Evolutionary conservation across 441 rosid species (phyloP).

Genomic region (Bocquillonia castaneifolia): DNA sequence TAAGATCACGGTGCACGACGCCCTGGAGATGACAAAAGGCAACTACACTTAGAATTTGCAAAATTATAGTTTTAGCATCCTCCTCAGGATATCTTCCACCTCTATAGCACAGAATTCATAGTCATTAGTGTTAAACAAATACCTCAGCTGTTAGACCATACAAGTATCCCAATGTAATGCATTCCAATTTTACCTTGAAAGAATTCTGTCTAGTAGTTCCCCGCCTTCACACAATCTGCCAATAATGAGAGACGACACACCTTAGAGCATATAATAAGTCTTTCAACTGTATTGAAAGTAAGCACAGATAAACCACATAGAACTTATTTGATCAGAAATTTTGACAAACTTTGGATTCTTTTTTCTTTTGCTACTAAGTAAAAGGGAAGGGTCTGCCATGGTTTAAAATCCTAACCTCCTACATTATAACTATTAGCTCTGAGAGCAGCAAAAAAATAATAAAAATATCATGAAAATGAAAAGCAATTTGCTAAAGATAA

Average conservation of each 20-base stretch:
- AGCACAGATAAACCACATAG: neutral
- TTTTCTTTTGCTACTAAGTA: neutral
- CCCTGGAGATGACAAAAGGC: slow-evolving; percentile 97
- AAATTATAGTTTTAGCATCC: slow-evolving; percentile 68
- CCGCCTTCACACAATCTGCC: slow-evolving; percentile 93
- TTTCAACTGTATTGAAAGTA: neutral
- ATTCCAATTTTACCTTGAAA: slow-evolving; percentile 53
- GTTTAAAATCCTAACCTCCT: neutral
- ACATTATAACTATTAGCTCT: neutral
- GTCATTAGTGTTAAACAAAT: neutral
- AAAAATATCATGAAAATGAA: neutral
- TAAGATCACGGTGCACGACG: slow-evolving; percentile 88
- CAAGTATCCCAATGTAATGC: slow-evolving; percentile 38
- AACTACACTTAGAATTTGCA: slow-evolving; percentile 76
- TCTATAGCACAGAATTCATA: slow-evolving; percentile 33
- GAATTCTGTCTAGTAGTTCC: slow-evolving; percentile 85
- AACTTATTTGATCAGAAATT: neutral
- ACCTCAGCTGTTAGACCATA: slow-evolving; percentile 36
- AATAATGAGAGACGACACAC: slow-evolving; percentile 15
- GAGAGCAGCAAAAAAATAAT: neutral
- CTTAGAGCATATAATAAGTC: neutral
- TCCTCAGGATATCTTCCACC: slow-evolving; percentile 87
- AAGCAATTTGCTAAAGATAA: neutral
- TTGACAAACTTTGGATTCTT: neutral
- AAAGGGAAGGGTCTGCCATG: too few species aligned